A percentile compares a stretch with the other conserved stretches of the same genome.
Conservation (phyloP, 495 filamentous ascomycete species). For the Penicillium paradoxum region DNA sequence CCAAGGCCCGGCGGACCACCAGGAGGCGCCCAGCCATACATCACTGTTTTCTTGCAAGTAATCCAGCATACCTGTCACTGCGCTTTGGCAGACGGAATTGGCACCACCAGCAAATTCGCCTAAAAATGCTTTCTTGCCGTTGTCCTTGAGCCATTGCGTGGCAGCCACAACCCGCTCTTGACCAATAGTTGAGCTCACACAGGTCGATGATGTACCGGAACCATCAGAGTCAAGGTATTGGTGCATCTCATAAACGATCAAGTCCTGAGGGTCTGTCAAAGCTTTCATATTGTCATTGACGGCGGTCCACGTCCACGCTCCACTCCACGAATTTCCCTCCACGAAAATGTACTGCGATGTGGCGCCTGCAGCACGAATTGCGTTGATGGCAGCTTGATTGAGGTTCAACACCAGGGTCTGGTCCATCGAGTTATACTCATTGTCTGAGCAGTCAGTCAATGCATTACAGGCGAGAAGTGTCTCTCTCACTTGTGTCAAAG, state of each 20-base stretch:
- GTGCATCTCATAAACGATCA: constrained; percentile 8
- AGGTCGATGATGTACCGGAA: constrained; percentile 52
- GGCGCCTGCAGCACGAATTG: constrained; percentile 59
- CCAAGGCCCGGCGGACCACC: constrained; percentile 62
- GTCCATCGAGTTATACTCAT: constrained; percentile 66
- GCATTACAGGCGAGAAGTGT: not conserved
- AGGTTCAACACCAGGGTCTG: constrained; percentile 59
- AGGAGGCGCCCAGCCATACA: constrained; percentile 62
- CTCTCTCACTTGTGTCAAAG: constrained; percentile 39
- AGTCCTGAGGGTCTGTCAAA: constrained; percentile 49
- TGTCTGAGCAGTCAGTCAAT: constrained; percentile 40
- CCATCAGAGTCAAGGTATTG: constrained; percentile 33
- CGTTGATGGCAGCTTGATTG: constrained; percentile 67
- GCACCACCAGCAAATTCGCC: constrained; percentile 67
- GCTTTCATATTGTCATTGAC: constrained; percentile 46
- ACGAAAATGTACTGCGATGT: constrained; percentile 63
- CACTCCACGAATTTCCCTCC: constrained; percentile 63
- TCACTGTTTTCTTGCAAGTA: constrained; percentile 54
- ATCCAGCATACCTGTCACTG: constrained; percentile 56
- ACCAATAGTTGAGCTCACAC: constrained; percentile 58
- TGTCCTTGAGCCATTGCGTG: constrained; percentile 61
- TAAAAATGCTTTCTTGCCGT: constrained; percentile 58
- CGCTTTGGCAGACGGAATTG: constrained; percentile 56
- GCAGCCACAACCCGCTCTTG: constrained; percentile 54
- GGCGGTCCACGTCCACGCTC: constrained; percentile 50